Percentiles rank a stretch among this genome's conserved stretches.
Evolutionary conservation across 805 yeast genomes (phyloP).

Genomic region (Yamadazyma scolyti): DNA sequence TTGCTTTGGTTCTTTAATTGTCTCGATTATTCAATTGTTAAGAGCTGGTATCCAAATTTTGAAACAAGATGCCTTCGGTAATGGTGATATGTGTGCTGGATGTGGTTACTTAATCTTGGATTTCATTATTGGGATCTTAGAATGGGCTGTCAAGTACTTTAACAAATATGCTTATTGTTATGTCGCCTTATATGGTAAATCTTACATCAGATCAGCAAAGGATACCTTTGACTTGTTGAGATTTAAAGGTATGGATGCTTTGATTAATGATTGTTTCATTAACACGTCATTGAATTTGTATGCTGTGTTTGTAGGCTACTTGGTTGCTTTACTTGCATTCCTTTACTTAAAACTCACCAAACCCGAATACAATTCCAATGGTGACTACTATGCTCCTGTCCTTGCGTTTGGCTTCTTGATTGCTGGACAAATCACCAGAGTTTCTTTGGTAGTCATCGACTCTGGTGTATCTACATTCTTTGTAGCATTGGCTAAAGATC

Average conservation of each 20-base stretch:
- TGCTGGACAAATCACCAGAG: constrained; percentile 69
- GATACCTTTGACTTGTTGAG: constrained; percentile 78
- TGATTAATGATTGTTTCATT: constrained; percentile 80
- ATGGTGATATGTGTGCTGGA: constrained; percentile 51
- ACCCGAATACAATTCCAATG: constrained; percentile 60
- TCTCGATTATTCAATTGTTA: constrained; percentile 65
- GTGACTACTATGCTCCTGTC: constrained; percentile 65
- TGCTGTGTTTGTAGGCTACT: constrained; percentile 64
- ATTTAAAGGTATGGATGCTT: constrained; percentile 77
- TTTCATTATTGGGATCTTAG: constrained; percentile 58
- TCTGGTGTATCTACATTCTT: constrained; percentile 83
- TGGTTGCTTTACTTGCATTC: constrained; percentile 57
- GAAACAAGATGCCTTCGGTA: constrained; percentile 49
- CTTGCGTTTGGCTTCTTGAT: constrained; percentile 72
- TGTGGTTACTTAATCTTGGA: constrained; percentile 53
- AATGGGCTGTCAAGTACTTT: constrained; percentile 81
- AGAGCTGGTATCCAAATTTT: constrained; percentile 51
- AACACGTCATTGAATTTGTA: constrained; percentile 77
- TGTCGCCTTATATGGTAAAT: constrained; percentile 81
- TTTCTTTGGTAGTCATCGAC: constrained; percentile 69
- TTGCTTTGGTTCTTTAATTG: constrained; percentile 77
- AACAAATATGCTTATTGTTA: constrained; percentile 88
- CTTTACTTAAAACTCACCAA: constrained; percentile 63
- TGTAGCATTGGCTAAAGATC: constrained; percentile 79
- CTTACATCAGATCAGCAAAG: constrained; percentile 70